phyloP scores from a whole-genome alignment of 257 asterid species.

The Lantana camara region DNA sequence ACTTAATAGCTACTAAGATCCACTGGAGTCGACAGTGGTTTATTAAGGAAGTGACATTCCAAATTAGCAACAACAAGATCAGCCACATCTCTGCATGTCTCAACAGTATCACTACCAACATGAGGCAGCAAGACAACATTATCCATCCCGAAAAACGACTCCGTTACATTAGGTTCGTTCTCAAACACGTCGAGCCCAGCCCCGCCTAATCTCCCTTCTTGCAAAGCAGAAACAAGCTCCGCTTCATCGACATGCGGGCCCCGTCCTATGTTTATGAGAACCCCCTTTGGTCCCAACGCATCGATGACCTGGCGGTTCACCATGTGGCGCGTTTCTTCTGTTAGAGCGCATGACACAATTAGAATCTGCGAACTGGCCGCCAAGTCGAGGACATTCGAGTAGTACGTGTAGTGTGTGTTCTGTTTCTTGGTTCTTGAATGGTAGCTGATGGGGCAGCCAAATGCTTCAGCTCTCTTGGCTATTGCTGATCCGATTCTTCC shows the following conservation, averaged over 20 bases:
- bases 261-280: slow-evolving; percentile 71
- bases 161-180: slow-evolving; percentile 71
- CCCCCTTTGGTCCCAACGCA: slow-evolving; percentile 74
- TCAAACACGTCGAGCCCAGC: slow-evolving; percentile 91
- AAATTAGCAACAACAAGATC: slow-evolving; percentile 71
- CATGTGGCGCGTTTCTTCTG: slow-evolving; percentile 62
- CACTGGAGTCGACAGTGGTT: slow-evolving; percentile 70
- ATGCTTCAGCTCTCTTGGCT: slow-evolving; percentile 79
- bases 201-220: slow-evolving; percentile 77
- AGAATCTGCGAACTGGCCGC: slow-evolving; percentile 63
- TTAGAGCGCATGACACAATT: slow-evolving; percentile 61
- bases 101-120: slow-evolving; percentile 65
- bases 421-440: slow-evolving; percentile 65
- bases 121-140: slow-evolving; percentile 76
- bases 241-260: slow-evolving; percentile 71
- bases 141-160: slow-evolving; percentile 47
- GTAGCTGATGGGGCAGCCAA: slow-evolving; percentile 69
- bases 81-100: slow-evolving; percentile 68
- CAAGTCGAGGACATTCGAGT: slow-evolving; percentile 47
- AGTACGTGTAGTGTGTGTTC: slow-evolving; percentile 48
- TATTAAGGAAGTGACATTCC: slow-evolving; percentile 66
- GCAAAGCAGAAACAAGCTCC: slow-evolving; percentile 63
- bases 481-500: slow-evolving; percentile 89
- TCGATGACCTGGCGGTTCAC: slow-evolving; percentile 57
- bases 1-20: slow-evolving; percentile 6